phyloP scores from a whole-genome alignment of 1,284 basidiomycete species.

The Cystobasidium pallidum region DNA sequence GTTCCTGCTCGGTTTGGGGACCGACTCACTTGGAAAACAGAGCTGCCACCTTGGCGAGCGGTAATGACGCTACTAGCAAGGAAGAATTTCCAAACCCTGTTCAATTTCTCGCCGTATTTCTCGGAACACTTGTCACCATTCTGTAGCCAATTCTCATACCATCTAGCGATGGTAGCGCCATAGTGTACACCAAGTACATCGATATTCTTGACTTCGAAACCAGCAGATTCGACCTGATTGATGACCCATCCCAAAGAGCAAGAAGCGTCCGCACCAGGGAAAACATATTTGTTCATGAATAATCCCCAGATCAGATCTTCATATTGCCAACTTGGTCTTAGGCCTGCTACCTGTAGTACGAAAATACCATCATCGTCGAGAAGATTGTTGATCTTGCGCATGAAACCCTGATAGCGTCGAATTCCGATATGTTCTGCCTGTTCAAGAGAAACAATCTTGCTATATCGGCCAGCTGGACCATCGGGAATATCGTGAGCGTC shows the following conservation, averaged over 20 bases:
- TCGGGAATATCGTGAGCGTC: constrained; percentile 93
- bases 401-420: constrained; percentile 85
- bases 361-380: constrained; percentile 93
- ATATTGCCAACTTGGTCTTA: constrained; percentile 93
- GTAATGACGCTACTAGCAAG: constrained; percentile 45
- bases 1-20: too few species aligned
- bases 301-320: constrained; percentile 89
- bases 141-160: constrained; percentile 78
- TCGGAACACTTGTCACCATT: constrained; percentile 79
- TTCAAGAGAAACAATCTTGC: constrained; percentile 94
- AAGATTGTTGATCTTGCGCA: constrained; percentile 87
- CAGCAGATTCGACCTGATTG: constrained; percentile 77
- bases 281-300: constrained; percentile 74
- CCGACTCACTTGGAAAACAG: constrained; percentile 69
- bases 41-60: constrained; percentile 75
- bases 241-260: constrained; percentile 96
- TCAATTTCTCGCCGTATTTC: constrained; percentile 80
- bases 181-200: constrained; percentile 78
- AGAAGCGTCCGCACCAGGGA: constrained; percentile 87
- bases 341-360: constrained; percentile 93
- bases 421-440: constrained; percentile 99
- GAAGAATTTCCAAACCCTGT: constrained; percentile 56
- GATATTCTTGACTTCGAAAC: constrained; percentile 94
- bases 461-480: constrained; percentile 72
- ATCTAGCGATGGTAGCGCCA: constrained; percentile 84